Percentiles rank a stretch among this genome's conserved stretches.
These are phyloP conservation scores for Aspergillus diversus DNA, from an alignment of 495 filamentous ascomycete species.

Conservation along the genomic window DNA sequence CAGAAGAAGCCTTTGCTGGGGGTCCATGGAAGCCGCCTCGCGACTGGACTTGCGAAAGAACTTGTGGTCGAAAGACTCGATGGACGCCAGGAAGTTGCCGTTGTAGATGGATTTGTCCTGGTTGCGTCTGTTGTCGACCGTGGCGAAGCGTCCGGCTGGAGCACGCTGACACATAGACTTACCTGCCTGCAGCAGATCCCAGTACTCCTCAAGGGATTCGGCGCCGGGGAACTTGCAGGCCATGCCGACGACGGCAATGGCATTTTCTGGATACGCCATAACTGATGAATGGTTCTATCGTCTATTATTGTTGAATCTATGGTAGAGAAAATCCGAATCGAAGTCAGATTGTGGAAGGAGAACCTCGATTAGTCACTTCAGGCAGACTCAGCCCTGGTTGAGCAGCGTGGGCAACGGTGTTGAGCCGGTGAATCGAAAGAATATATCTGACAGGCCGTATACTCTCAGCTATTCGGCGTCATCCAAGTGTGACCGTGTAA, in stretches of 20 bases:
- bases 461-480: too few species aligned
- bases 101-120: conserved; percentile 10
- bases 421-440: too few species aligned
- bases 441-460: too few species aligned
- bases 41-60: conserved; percentile 49
- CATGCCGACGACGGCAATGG: conserved; percentile 49
- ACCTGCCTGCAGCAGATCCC: conserved; percentile 33
- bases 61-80: conserved; percentile 40
- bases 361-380: too few species aligned
- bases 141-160: conserved; percentile 24
- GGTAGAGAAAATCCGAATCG: too few species aligned
- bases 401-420: too few species aligned
- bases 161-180: conserved; percentile 21
- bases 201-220: conserved; percentile 42
- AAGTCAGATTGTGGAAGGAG: too few species aligned
- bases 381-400: too few species aligned
- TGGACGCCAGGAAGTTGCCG: conserved; percentile 21
- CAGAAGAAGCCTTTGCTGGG: conserved; percentile 50
- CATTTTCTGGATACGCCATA: conserved; percentile 17
- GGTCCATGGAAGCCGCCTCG: conserved; percentile 52
- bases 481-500: too few species aligned
- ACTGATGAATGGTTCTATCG: too few species aligned
- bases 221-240: conserved; percentile 41
- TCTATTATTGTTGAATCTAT: too few species aligned
- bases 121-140: background rate